Base-by-base conservation (phyloP, 1,284 basidiomycete species). In the Heterobasidion irregulare region DNA sequence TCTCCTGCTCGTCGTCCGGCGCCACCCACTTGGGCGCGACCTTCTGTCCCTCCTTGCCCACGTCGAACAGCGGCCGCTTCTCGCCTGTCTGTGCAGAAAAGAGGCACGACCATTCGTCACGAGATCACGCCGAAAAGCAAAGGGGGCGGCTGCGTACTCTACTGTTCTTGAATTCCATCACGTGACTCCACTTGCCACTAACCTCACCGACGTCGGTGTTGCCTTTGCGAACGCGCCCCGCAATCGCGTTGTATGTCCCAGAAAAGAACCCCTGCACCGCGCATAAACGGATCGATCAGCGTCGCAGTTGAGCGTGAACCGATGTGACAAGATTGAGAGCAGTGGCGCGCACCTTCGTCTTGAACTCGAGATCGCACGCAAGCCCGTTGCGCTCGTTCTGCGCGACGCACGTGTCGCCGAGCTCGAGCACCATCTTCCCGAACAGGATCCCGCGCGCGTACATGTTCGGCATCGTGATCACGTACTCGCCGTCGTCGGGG, bases 371-470 rank as follows among this genome's bases (percentile, higher is more conserved):
- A 66, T 98, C 94, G 60, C 89, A 91, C 48, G 70, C 74, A 59
- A 94, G 72, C 34, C 85, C 84, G 51, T 84, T 86, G 63, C 82
- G 82, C 59, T 89, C 86, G 72, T 94, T 95, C 71, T 83, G 82
- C 55, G 94, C 91, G n/a, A 77, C 80, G 65, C 92, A 93, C 34
- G 83, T 82, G 71, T 99, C 96, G 8, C 96, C 96, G 13, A 99
- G 78, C 73, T 99, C 96, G 52, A 98, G 77, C 16, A 98, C 87
- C 94, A 99, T 98, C 77, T 94, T 96, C 15, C 96, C 97, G 68
- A 98, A 98, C 47, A 98, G 73, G 64, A 99, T 99, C 1, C 97
- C 96, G 47, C 96, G 83, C 18, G 95, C 95, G 68, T 97, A 98
- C 90, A 96, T 96, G 74, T 96, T 97, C 36, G 94, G 94, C 94